These are phyloP conservation scores for Casaregolazyma suthepensis DNA, from an alignment of 1,139 yeast species.

Conservation along the genomic window DNA sequence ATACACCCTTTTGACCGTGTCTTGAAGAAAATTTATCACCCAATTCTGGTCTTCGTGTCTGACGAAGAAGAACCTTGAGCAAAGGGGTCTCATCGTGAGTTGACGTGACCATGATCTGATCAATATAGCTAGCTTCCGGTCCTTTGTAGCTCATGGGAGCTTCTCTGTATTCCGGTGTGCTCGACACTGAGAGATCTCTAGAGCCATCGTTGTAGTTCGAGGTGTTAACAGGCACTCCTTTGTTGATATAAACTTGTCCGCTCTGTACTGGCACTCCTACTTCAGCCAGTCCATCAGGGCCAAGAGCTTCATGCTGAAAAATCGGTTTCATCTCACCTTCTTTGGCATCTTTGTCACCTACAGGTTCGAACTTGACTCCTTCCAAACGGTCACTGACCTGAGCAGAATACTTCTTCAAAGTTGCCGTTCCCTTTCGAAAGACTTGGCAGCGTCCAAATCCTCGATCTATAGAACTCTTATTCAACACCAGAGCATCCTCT, in stretches of 20 bases:
- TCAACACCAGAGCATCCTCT: slow-evolving; percentile 95
- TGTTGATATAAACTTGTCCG: slow-evolving; percentile 92
- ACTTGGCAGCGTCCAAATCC: slow-evolving; percentile 99
- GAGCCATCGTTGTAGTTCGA: slow-evolving; percentile 10
- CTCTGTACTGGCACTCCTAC: slow-evolving; percentile 87
- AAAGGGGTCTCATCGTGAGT: slow-evolving; percentile 93
- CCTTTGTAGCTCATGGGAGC: slow-evolving; percentile 89
- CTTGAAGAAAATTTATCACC: slow-evolving; percentile 97
- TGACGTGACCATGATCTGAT: slow-evolving; percentile 96
- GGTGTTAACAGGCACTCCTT: slow-evolving; percentile 84
- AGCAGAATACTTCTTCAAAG: slow-evolving; percentile 84
- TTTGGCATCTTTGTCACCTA: slow-evolving; percentile 10
- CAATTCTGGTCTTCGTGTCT: slow-evolving; percentile 94
- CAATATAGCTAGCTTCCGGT: slow-evolving; percentile 92
- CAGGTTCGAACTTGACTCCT: slow-evolving; percentile 74
- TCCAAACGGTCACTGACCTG: slow-evolving; percentile 87
- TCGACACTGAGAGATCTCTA: slow-evolving; percentile 13
- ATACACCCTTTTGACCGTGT: slow-evolving; percentile 98
- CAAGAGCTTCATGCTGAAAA: slow-evolving; percentile 78
- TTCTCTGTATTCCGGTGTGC: slow-evolving; percentile 59
- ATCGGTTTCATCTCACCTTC: slow-evolving; percentile 49
- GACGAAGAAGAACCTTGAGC: slow-evolving; percentile 85
- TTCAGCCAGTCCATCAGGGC: slow-evolving; percentile 95
- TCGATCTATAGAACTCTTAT: slow-evolving; percentile 88
- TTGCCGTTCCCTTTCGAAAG: slow-evolving; percentile 85